Conservation (phyloP, 148 eudicot genomes). For the Amaranthus palmeri region DNA sequence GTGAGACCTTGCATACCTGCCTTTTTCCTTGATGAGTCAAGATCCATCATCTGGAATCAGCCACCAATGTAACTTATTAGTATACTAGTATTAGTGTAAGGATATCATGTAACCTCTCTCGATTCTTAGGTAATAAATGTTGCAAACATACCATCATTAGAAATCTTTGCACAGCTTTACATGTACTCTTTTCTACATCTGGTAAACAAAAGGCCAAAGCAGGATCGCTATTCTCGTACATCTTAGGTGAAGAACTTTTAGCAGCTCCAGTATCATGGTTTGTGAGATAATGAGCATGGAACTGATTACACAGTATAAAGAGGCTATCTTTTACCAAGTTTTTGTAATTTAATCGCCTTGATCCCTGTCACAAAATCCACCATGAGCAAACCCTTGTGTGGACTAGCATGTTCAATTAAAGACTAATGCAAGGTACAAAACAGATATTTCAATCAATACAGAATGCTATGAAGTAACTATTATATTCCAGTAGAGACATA, state of each 20-base stretch:
- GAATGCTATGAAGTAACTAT: slow-evolving; percentile 9
- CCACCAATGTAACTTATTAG: slow-evolving; percentile 13
- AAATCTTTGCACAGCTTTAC: slow-evolving; percentile 48
- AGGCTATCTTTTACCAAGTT: slow-evolving; percentile 55
- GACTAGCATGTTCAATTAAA: not conserved
- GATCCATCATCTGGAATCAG: slow-evolving; percentile 55
- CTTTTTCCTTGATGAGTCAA: slow-evolving; percentile 58
- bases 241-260: slow-evolving; percentile 21
- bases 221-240: slow-evolving; percentile 19
- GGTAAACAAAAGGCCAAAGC: slow-evolving; percentile 58
- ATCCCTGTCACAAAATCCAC: slow-evolving; percentile 44
- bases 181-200: slow-evolving; percentile 46
- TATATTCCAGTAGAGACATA: slow-evolving; percentile 9
- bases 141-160: slow-evolving; percentile 53
- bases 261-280: slow-evolving; percentile 24
- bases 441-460: not conserved
- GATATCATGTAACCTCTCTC: not conserved
- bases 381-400: not conserved
- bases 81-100: not conserved
- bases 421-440: not conserved
- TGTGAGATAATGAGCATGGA: slow-evolving; percentile 15
- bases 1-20: slow-evolving; percentile 65
- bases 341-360: slow-evolving; percentile 75
- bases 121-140: slow-evolving; percentile 4
- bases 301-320: slow-evolving; percentile 35